These are phyloP conservation scores for Alternaria sp. DNA, from an alignment of 2,329 filamentous ascomycete genomes.

Conservation along the genomic window DNA sequence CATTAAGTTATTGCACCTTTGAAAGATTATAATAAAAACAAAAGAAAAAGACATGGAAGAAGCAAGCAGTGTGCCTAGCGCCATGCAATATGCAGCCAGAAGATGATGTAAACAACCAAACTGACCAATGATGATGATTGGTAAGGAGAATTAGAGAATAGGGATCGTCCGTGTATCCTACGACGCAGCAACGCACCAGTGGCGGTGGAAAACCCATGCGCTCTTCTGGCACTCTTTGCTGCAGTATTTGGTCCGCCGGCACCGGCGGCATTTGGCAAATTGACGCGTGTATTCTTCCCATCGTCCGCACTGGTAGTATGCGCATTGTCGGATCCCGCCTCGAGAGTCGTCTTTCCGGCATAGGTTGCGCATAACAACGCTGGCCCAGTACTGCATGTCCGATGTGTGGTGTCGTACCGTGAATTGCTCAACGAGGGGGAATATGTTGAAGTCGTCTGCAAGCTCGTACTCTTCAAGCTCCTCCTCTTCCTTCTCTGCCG, in stretches of 20 bases:
- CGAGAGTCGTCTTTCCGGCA: conserved; percentile 96
- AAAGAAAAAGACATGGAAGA: conserved; percentile 25
- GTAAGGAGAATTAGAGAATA: conserved; percentile 36
- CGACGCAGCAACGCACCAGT: conserved; percentile 89
- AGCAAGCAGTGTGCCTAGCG: conserved; percentile 40
- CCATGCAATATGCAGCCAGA: conserved; percentile 55
- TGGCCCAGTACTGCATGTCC: conserved; percentile 99
- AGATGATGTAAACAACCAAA: conserved; percentile 32
- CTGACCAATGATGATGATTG: conserved; percentile 40
- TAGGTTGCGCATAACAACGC: conserved; percentile 97
- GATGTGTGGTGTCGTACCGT: conserved; percentile 93
- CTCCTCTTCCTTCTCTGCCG: conserved; percentile 66
- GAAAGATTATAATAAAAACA: conserved; percentile 35
- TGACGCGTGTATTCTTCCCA: conserved; percentile 98
- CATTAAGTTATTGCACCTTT: conserved; percentile 50
- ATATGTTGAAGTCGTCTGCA: conserved; percentile 97
- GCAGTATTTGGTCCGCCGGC: conserved; percentile 97
- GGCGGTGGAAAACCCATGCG: conserved; percentile 96
- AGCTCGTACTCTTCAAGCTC: conserved; percentile 87
- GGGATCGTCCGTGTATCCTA: conserved; percentile 29
- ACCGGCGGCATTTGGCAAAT: conserved; percentile 97
- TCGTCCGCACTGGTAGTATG: conserved; percentile 97
- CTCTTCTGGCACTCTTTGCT: conserved; percentile 99
- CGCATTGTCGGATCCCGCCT: conserved; percentile 94
- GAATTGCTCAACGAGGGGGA: conserved; percentile 97